Evolutionary conservation across 2,329 filamentous ascomycete genomes (phyloP), one percentile per base, ranked within the genome.

Genomic region (Xylaria sp.): DNA sequence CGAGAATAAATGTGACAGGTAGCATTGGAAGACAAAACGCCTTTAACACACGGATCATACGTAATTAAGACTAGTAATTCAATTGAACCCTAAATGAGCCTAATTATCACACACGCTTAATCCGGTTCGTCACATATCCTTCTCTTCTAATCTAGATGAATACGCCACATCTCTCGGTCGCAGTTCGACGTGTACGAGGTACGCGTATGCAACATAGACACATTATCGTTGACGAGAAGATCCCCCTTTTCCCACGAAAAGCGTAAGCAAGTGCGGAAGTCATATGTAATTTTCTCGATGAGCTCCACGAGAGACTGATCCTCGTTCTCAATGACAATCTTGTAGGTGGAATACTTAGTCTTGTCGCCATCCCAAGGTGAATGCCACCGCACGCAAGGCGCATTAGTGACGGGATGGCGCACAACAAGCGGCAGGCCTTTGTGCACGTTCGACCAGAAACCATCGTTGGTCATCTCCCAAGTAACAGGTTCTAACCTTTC

Each of bases 151-250:
- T 65, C 36, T 1, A 59, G 2, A 24, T 65, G 34, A 24, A 65
- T 65, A n/a, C 36, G 47, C 63, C 56, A 60, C 47, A 61, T 54
- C 36, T 65, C 63, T 21, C 47, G 34, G 7, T 65, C 63, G 39
- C 55, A 60, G 9, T 47, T 21, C 21, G 55, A 65, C 19, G 53
- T 58, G n/a, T 51, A 58, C 6, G 54, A 39, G 14, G 48, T 61
- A 36, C 56, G 48, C 21, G 56, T 61, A 56, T 65, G 64, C 14
- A 56, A 34, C 57, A 61, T 50, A 11, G 36, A 27, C n/a, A 61
- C 11, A 21, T 65, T 65, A 12, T 65, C 57, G 21, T 56, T 65
- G 4, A 65, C 27, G 42, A 65, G 57, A 51, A 65, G 27, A 30
- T 65, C 57, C 3, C 64, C 64, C 30, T 51, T 24, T 21, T 65